Conservation (phyloP, 805 yeast genomes). For the Cyberlindnera mycetangii region DNA sequence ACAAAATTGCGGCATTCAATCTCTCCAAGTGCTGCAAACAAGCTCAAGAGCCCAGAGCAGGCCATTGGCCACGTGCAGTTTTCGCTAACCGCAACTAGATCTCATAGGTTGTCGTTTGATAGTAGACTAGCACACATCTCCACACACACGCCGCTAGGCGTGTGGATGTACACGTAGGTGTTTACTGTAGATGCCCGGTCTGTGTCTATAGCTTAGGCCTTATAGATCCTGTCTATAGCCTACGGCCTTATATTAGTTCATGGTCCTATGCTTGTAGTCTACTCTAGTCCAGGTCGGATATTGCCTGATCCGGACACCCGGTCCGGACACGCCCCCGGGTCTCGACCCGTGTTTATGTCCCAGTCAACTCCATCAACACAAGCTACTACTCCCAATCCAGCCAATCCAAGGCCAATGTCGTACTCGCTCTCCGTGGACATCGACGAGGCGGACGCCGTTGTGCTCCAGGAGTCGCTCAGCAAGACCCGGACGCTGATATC, state of each 20-base stretch:
- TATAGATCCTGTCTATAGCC: too few relatives aligned
- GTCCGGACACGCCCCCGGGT: too few relatives aligned
- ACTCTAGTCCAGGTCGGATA: too few relatives aligned
- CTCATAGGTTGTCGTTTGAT: conserved; percentile 34
- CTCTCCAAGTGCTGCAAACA: conserved; percentile 11
- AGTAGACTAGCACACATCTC: conserved; percentile 32
- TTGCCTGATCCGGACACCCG: too few relatives aligned
- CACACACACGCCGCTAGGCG: too few relatives aligned
- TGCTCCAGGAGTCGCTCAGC: conserved; percentile 68
- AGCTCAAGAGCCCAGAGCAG: conserved; percentile 22
- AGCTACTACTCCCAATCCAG: not conserved
- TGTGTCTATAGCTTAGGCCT: too few relatives aligned
- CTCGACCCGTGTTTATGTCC: too few relatives aligned
- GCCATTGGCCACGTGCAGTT: conserved; percentile 27
- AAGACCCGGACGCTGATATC: conserved; percentile 55
- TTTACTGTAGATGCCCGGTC: too few relatives aligned
- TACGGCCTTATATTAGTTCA: too few relatives aligned
- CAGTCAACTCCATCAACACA: too few relatives aligned
- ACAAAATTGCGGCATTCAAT: conserved; percentile 15
- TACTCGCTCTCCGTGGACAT: conserved; percentile 44
- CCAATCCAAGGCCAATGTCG: conserved; percentile 8
- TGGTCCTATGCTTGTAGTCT: too few relatives aligned
- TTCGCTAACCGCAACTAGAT: conserved; percentile 33
- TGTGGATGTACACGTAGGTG: too few relatives aligned
- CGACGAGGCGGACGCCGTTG: conserved; percentile 82